Conservation (phyloP, 352 stramenopile genomes). For the Blastocystis sp. region DNA sequence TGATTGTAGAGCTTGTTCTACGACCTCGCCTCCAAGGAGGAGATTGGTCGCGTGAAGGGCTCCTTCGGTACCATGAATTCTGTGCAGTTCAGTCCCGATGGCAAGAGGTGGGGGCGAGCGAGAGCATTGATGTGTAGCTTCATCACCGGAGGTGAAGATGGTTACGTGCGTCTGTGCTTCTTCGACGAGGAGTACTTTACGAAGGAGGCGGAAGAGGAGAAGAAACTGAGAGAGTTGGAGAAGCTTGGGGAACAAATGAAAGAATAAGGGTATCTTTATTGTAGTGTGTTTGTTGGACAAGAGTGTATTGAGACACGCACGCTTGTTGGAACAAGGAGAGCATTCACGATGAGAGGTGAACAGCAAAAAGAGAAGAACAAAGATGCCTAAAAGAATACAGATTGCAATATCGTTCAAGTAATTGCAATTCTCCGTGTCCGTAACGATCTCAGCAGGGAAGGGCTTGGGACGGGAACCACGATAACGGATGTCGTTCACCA, state of each 20-base stretch:
- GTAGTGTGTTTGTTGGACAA: neutral
- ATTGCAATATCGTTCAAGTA: constrained; percentile 33
- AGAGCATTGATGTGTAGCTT: constrained; percentile 72
- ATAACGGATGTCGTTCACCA: neutral
- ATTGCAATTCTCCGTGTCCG: constrained; percentile 15
- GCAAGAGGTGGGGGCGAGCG: constrained; percentile 85
- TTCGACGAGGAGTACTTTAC: constrained; percentile 89
- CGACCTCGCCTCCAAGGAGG: constrained; percentile 96
- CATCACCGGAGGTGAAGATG: constrained; percentile 96
- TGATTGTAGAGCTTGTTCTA: constrained; percentile 92
- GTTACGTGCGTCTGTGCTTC: constrained; percentile 94
- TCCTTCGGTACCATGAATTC: constrained; percentile 99
- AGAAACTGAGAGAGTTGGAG: constrained; percentile 54
- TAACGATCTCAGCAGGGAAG: neutral
- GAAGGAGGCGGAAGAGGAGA: constrained; percentile 54
- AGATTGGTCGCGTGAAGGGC: constrained; percentile 97
- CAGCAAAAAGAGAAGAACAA: constrained; percentile 23
- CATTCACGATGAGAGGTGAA: neutral
- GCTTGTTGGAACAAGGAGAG: neutral
- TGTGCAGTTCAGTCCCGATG: constrained; percentile 95
- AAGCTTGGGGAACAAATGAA: constrained; percentile 16
- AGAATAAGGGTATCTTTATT: constrained; percentile 12
- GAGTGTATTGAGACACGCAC: too few relatives aligned
- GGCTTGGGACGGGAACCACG: neutral
- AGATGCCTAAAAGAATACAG: constrained; percentile 14